These are phyloP conservation scores for Coemansia sp. DNA, from an alignment of 192 early-diverging fungal species.

Conservation along the genomic window DNA sequence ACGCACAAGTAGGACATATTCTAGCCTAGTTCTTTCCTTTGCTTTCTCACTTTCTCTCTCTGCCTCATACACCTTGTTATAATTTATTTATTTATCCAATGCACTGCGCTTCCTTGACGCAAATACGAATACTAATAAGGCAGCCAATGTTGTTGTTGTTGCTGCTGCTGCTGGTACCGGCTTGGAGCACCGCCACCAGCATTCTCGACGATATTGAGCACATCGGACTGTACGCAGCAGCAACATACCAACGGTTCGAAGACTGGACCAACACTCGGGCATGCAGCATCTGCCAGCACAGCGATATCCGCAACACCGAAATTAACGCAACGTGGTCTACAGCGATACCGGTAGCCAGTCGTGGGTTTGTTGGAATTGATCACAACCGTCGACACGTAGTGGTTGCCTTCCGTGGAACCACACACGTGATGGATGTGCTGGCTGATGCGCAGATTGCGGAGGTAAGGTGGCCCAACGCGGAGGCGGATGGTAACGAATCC, in stretches of 20 bases:
- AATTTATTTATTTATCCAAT: background rate
- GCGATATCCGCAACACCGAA: conserved; percentile 13
- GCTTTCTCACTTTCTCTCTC: background rate
- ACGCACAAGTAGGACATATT: no score
- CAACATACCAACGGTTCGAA: conserved; percentile 42
- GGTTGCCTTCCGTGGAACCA: conserved; percentile 38
- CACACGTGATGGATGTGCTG: conserved; percentile 36
- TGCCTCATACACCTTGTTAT: background rate
- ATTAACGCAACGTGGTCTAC: conserved; percentile 30
- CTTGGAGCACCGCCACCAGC: background rate
- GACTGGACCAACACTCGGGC: conserved; percentile 15
- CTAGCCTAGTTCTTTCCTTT: no score
- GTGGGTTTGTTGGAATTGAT: conserved; percentile 36
- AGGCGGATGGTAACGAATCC: background rate
- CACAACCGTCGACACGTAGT: conserved; percentile 2
- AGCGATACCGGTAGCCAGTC: conserved; percentile 26
- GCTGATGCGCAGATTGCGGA: conserved; percentile 22
- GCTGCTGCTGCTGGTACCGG: background rate
- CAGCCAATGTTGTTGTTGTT: no score
- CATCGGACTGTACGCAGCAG: conserved; percentile 27
- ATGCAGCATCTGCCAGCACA: conserved; percentile 13
- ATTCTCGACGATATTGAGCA: conserved; percentile 8
- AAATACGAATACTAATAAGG: background rate
- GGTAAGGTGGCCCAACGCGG: conserved; percentile 12
- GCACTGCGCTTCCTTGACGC: background rate